Base-by-base conservation (phyloP, 345 rosid species). In the Erucastrum elatum region DNA sequence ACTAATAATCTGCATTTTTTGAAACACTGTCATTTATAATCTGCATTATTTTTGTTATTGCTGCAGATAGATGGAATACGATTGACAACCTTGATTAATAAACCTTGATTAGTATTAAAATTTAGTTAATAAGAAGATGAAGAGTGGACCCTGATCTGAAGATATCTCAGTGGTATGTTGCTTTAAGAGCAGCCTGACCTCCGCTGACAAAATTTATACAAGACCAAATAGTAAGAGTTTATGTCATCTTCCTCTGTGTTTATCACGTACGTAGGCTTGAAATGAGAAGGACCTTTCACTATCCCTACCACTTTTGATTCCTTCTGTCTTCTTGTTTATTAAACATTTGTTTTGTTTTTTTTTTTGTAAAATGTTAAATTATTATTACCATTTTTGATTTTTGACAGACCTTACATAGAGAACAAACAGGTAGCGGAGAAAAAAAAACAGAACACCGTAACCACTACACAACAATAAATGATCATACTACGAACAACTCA, bases 171-270 rank as follows among this genome's bases (percentile, higher is more conserved):
- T 70, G 83, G 79, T 65, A 80, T 64, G 83, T 75, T 75, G 72
- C 80, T 80, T 80, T 75, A 29, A 64, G 76, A 70, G 63, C 83
- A 80, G 80, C 80, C 70, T 80, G 79, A 80, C 76, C 83, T 75
- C 75, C 75, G 83, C 83, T 80, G 76, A 80, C 83, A 80, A 27
- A 13, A 58, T 64, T 5, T 0, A 13, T 17, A 41, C 31, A 68
- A 25, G 53, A n/a, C 72, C 39, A 41, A 33, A 74, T 27, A 60
- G 64, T 64, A 34, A 51, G 69, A 73, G 71, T 63, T 80, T 64
- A 80, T 80, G 76, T 64, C 83, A 80, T 80, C 76, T 41, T 75
- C 69, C 66, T 74, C 78, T 79, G 82, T 71, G 76, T 68, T 79
- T 79, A 26, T 79, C 64, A 63, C 78, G 79, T 74, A 74, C 78